Base-by-base conservation (phyloP, 257 asterid species). In the Primulina huaijiensis region DNA sequence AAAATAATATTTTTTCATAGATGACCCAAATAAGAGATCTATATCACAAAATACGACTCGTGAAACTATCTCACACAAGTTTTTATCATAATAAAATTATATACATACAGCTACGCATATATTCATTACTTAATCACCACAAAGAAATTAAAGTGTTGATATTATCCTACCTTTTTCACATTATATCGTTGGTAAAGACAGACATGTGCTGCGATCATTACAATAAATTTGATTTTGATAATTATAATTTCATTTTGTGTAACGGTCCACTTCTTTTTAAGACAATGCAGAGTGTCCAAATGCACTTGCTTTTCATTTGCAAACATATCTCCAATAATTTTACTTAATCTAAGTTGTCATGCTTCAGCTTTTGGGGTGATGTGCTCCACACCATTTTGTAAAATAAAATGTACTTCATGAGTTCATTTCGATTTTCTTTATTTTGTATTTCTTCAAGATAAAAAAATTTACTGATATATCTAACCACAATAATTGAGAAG, bases 331-430 rank as follows among this genome's bases (percentile, higher is more conserved):
- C 3, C 5, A 50, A 50, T 50, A 14, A 17, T 16, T 43, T 16
- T 50, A 50, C 21, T 50, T 50, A 4, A 50, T 50, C 57, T 17
- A 50, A 17, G 57, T 50, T 50, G 57, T 50, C 20, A 50, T 65
- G 69, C 69, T 33, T 65, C 58, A 40, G 7, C 69, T 65, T 65
- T 65, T 6, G 38, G 37, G 31, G 37, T 43, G 3, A 12, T 43
- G 55, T 40, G 55, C 53, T 43, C 53, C 53, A 11, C 53, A 43
- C 2, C n/a, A 12, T 43, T 12, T 17, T 43, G 17, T 3, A 43
- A 43, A 43, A 43, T 5, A 43, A 11, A 10, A 43, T 43, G 53
- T 12, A 12, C 4, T 12, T 10, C 2, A n/a, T n/a, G n/a, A n/a
- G n/a, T n/a, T n/a, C n/a, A 23, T 23, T 23, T 23, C 25, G 1